Base-by-base conservation (phyloP, 2,329 filamentous ascomycete species). In the Biscogniauxia mediterranea region DNA sequence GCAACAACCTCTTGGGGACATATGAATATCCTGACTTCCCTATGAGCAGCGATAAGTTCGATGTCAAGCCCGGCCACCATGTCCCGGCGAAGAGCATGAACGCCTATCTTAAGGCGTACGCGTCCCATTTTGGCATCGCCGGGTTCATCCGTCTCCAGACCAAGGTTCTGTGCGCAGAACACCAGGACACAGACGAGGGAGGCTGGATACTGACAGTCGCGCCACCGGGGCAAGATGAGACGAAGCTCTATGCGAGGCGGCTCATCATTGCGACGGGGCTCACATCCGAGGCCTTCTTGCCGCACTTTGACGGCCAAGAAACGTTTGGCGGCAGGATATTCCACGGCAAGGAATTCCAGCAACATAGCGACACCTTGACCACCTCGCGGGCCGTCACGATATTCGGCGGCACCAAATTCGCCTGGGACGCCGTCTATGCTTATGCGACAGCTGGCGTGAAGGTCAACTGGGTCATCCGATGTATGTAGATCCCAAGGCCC, bases 11-110 rank as follows among this genome's bases (percentile, higher is more conserved):
- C 71, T 73, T 88, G 11, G 89, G 90, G 2, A 89, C 85, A 0
- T 91, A 88, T 66, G 89, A 93, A 72, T 92, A 85, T 68, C 85
- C 86, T 0, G 90, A 92, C 68, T 91, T 90, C 62, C 88, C 89
- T 19, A 89, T 93, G 86, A 79, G 82, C 61, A 74, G 77, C 7
- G 80, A 81, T 20, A 83, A 62, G 65, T 80, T 80, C 60, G 77
- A 73, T 23, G 78, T 83, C 49, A 77, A 73, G 53, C 57, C 63
- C 6, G 83, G 83, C 17, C 71, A 87, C 56, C 86, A 89, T 70
- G 84, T 90, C 55, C 82, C 86, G 0, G 87, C 85, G 0, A 64
- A 76, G 0, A 80, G 82, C 1, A 72, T 89, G 57, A 80, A 87
- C 66, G 68, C 75, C 1, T 90, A 90, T 70, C 73, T 89, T 7